Base-by-base conservation (phyloP, 768 basidiomycete species). In the Tulasnella sp. region DNA sequence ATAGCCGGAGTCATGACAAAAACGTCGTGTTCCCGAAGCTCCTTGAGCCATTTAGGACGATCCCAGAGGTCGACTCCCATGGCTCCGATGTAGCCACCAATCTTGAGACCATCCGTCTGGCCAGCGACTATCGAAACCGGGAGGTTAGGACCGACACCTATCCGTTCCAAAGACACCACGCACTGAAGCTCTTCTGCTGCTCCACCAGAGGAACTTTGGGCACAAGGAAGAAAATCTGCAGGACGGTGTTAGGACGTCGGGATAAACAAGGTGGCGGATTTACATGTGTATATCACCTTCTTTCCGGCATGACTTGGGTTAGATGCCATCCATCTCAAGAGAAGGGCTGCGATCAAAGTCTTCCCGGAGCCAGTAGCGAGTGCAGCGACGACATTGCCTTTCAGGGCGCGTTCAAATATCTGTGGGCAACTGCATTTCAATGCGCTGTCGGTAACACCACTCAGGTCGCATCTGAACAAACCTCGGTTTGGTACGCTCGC, bases 1-100 rank as follows among this genome's bases (percentile, higher is more conserved):
- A 97, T 93, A 84, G 96, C 94, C 0, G 95, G 94, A 83, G 96
- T 96, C 91, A 96, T 93, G 2, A 97, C 94, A 79, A 95, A 89
- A 11, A 96, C 92, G 84, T 96, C 94, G 60, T 91, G 86, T 8
- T 87, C 85, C 80, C 89, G 86, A 76, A 96, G 91, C 79, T 91
- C 89, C 50, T 87, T 87, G 83, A 86, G 88, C 80, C 80, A 77
- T 42, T 50, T 28, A 7, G 44, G 77, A 54, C 58, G 76, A 42
- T 80, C 80, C 75, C 80, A 80, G 14, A 80, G 40, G 31, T 80
- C 80, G 16, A 80, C 75, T 20, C 77, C 80, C 80, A 76, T 87
- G 11, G 90, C 89, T 22, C 95, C 96, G 81, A 91, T 90, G 40
- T 94, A 89, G 83, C 92, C 92, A 41, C 88, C 86, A 31, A 96